Base-by-base conservation (phyloP, 352 stramenopile species). In the Phytophthora litchii region DNA sequence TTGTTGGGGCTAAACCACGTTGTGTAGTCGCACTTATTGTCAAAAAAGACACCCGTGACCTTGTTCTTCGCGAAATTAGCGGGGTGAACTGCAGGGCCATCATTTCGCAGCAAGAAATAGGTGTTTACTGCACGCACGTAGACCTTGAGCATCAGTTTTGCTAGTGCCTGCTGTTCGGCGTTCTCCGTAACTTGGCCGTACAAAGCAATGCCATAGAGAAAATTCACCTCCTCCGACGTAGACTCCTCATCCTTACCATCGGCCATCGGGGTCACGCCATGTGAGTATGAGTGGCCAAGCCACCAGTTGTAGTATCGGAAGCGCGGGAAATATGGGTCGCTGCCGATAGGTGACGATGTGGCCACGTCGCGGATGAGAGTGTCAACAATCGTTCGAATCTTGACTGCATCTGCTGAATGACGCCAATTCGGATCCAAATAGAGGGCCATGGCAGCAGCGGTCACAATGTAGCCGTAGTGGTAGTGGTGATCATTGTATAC, bases 401-500 rank as follows among this genome's bases (percentile, higher is more conserved):
- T 57, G 19, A 81, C 67, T 4, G 76, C 68, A 50, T 71, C 67
- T 4, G 47, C 31, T 11, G 67, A 80, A 23, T 71, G 56, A 44
- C 71, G 45, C 72, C 77, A 86, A n/a, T 55, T 41, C 9, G 61
- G 36, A 51, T 79, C 60, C 37, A 89, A 56, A 40, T 80, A 63
- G 29, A 86, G 50, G 19, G 65, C 52, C 50, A 88, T 88, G 16
- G 71, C 74, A 20, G 72, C 69, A 0, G 72, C 80, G 8, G 67
- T 85, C 38, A 89, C 76, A 14, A 79, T 62, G 50, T 90, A 90
- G 59, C 80, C 80, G 46, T 88, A 90, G 55, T 90, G 80, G 31
- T 89, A 90, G 56, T 90, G 78, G 53, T 90, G 80, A 42, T 90
- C 80, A 37, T 89, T 90, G 72, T 89, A 90, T 27, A 88, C 74